Evolutionary conservation across 495 filamentous ascomycete genomes (phyloP), one percentile per base, ranked within the genome.

Genomic region (Chlorociboria aeruginascens): DNA sequence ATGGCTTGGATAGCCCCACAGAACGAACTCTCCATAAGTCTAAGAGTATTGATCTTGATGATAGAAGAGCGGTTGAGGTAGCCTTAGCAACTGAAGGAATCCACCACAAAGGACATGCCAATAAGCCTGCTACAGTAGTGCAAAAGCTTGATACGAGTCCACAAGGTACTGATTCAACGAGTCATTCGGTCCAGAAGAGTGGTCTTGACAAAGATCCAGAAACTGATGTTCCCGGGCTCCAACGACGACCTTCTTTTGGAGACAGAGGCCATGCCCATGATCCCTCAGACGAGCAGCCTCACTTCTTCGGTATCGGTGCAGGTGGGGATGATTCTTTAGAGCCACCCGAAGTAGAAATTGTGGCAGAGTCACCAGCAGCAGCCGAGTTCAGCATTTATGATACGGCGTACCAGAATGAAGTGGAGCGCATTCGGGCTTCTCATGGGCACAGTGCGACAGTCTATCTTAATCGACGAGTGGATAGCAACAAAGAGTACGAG

Each of bases 371-470:
- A 8, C 89, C 88, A 8, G 77, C 78, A 1, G 81, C 78, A 7
- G 82, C 82, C 6, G 85, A 90, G 38, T 83, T 86, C 52, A 79
- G 89, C 54, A 80, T 95, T 38, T 96, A 94, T 59, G 87, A 94
- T 53, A 78, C 73, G 0, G 90, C 90, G 3, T 97, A 94, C 56
- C 76, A 83, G 35, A 69, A 79, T 41, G 86, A 95, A 68, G 74
- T 94, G 9, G 76, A 84, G 45, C 77, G 83, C 8, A 93, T 95
- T 57, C 40, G 55, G 16, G 42, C 41, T 3, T 43, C 54, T 13
- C 54, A 61, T 40, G 58, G 58, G 17, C 36, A 52, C 12, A 39
- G 29, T 29, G 51, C 55, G 1, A 61, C 48, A 13, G 41, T 61
- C 13, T 61, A 61, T 40, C 40, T 57, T 13, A 61, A 41, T 16